Evolutionary conservation across 208 protist genomes (phyloP).

Genomic region (Sergeia podlipaevii): DNA sequence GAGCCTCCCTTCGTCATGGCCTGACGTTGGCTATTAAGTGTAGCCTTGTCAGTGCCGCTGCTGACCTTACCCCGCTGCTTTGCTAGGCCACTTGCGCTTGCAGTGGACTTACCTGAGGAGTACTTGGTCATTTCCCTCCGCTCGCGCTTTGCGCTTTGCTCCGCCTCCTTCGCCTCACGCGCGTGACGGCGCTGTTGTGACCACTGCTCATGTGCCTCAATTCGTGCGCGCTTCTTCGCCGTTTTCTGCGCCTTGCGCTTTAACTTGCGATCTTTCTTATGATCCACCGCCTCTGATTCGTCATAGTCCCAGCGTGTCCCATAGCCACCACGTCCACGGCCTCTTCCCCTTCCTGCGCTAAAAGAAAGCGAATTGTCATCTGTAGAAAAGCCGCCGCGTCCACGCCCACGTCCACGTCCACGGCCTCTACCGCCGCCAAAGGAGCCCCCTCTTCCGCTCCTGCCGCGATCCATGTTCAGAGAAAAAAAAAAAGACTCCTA

Average conservation of each 20-base stretch:
- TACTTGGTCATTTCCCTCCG: no score
- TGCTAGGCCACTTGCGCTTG: no score
- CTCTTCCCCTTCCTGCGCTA: background rate
- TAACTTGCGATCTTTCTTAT: conserved; percentile 57
- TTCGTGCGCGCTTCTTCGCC: conserved; percentile 43
- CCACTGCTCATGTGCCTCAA: conserved; percentile 53
- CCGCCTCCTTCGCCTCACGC: conserved; percentile 6
- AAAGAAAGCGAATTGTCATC: background rate
- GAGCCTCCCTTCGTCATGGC: no score
- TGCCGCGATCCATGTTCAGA: background rate
- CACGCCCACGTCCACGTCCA: conserved; percentile 2
- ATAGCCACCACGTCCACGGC: background rate
- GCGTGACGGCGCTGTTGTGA: conserved; percentile 32
- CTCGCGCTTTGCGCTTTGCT: conserved; percentile 12
- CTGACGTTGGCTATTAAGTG: no score
- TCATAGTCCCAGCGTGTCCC: conserved; percentile 9
- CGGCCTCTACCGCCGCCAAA: conserved; percentile 6
- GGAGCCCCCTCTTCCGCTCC: background rate
- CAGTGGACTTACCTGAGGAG: no score
- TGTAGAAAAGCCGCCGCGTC: conserved; percentile 14
- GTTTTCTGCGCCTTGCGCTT: conserved; percentile 40
- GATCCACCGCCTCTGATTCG: conserved; percentile 16
- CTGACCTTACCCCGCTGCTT: no score
- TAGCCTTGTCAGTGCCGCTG: no score
- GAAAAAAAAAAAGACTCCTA: conserved; percentile 3